Evolutionary conservation across 2,329 filamentous ascomycete species (phyloP), one percentile per base, ranked within the genome.

Genomic region (Huntiella savannae): DNA sequence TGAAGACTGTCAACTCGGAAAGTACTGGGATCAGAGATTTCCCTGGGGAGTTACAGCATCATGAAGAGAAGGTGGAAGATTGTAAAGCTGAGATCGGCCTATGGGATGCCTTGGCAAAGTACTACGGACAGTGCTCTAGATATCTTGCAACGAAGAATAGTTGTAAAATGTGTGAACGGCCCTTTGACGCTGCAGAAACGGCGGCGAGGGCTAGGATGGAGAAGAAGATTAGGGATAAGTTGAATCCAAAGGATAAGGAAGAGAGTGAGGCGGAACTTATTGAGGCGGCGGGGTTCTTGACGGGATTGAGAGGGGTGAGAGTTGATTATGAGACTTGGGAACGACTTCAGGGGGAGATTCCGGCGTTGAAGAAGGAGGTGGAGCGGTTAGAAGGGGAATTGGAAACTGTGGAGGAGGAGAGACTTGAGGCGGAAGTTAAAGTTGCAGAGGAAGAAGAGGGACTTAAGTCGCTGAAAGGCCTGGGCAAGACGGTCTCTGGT

Each of bases 91-190:
- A 88, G 49, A 66, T 81, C 11, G 78, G 76, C 47, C 74, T 82
- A 44, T 81, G 73, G 52, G 74, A 76, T 43, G 75, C 77, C 28
- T 67, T 87, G 51, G 72, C 77, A 41, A 70, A 79, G 11, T 92
- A 84, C 58, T 86, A 82, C 58, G 65, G 64, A 39, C 73, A 75
- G 44, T 85, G 80, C 55, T 65, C 84, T 43, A 69, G 74, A 33
- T 70, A 69, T 16, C 71, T 82, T 8, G 69, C 80, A 46, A 67
- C 75, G 33, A 73, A 81, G 46, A 81, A 84, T 53, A 72, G 71
- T 39, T 96, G 88, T 58, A 71, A 75, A 33, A 73, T 91, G 16
- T 96, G 88, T 57, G 70, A 74, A 38, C 74, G 85, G 45, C 60
- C 68, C 3, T 86, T 94, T 58, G 64, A 66, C 60, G 74, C 75